Evolutionary conservation across 495 filamentous ascomycete genomes (phyloP), one percentile per base, ranked within the genome.

Genomic region (Penicillium turbatum): DNA sequence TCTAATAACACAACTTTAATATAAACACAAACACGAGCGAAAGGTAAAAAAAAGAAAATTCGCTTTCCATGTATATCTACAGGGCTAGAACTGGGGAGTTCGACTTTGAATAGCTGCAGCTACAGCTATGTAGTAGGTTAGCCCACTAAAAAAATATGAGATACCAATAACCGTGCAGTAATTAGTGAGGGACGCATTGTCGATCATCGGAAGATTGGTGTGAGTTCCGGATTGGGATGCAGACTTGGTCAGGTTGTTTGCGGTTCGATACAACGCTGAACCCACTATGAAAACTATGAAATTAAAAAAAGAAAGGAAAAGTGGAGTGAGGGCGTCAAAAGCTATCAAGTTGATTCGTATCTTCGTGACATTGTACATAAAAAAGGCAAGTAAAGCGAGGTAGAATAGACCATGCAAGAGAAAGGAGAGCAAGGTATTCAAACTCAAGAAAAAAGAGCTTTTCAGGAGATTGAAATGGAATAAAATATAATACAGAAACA

Each of bases 401-500:
- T 46, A 17, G 32, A 24, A 37, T 16, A 16, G 21, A 24, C 2
- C 2, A 24, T 24, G 21, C 21, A 46, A 30, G 15, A 44, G 17
- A 43, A 24, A 21, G 16, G 41, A 35, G 47, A 44, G 35, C 29
- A 34, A 46, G 1, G n/a, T 37, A 24, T 24, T 24, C 21, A 24
- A 24, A 24, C 21, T 24, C 21, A 4, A 24, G 21, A 24, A 24
- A 24, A 24, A 24, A 24, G 21, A 4, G 21, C 21, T 24, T 24
- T 34, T 48, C 32, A 48, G 32, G 19, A 43, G 42, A 51, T 51
- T 35, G 34, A 27, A 42, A 54, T 32, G 52, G 29, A 27, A 11
- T 29, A 43, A 16, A 16, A 37, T 63, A 66, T 63, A 43, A 42
- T 63, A 66, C 63, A 66, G 32, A 26, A 63, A 46, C 55, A 59